A percentile compares a stretch with the other conserved stretches of the same genome.
phyloP scores from a whole-genome alignment of 768 basidiomycete genomes.

The Coprinellus aureogranulatus region DNA sequence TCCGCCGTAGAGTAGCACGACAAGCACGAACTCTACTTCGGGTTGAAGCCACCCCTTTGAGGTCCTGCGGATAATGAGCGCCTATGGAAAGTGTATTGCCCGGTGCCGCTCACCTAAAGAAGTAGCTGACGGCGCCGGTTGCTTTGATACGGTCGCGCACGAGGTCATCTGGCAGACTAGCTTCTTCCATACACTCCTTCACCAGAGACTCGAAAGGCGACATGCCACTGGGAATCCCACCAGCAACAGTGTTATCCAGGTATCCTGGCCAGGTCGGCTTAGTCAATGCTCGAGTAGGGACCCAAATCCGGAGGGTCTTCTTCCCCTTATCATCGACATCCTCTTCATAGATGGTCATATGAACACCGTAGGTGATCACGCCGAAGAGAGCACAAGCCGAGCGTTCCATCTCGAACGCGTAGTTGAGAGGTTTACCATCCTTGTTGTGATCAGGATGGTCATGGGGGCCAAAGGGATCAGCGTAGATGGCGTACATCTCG shows the following conservation, averaged over 20 bases:
- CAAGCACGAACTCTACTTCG: constrained; percentile 66
- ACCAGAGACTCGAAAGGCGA: constrained; percentile 69
- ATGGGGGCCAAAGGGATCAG: constrained; percentile 61
- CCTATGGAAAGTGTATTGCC: too few relatives aligned
- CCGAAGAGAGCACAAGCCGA: constrained; percentile 88
- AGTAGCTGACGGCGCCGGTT: constrained; percentile 79
- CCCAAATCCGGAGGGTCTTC: constrained; percentile 67
- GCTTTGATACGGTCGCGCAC: constrained; percentile 57
- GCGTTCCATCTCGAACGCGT: constrained; percentile 86
- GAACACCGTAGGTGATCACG: constrained; percentile 87
- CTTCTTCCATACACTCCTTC: constrained; percentile 94
- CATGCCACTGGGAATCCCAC: constrained; percentile 85
- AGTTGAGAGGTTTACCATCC: constrained; percentile 46
- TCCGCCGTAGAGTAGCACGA: neutral
- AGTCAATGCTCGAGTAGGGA: constrained; percentile 78
- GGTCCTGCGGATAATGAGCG: constrained; percentile 37
- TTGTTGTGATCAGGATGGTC: constrained; percentile 41
- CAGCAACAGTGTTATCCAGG: constrained; percentile 89
- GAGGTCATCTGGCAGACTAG: constrained; percentile 68
- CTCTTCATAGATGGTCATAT: constrained; percentile 75
- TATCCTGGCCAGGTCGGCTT: constrained; percentile 91
- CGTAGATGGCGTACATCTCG: constrained; percentile 80
- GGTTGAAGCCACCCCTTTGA: constrained; percentile 79
- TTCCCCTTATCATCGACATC: constrained; percentile 27
- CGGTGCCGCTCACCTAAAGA: constrained; percentile 61